A percentile compares a stretch with the other conserved stretches of the same genome.
phyloP scores from a whole-genome alignment of 176 grass and related monocot genomes.

The Dactylis glomerata region DNA sequence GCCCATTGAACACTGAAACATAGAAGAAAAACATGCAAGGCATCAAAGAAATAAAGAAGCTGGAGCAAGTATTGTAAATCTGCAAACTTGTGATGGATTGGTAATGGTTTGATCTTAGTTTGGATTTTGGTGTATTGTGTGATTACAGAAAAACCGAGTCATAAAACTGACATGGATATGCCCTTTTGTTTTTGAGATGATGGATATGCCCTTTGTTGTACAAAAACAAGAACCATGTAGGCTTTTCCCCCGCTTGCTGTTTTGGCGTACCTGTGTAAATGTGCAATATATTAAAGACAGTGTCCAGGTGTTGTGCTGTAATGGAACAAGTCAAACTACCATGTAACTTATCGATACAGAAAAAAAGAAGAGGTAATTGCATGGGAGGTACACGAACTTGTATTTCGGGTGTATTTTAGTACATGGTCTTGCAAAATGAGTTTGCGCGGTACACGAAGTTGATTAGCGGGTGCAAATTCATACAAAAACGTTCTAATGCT shows the following conservation, averaged over 20 bases:
- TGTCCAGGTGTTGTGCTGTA: background rate
- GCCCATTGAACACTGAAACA: conserved; percentile 8
- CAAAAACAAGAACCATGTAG: background rate
- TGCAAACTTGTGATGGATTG: background rate
- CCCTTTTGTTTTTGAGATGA: too few relatives aligned
- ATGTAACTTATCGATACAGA: too few relatives aligned
- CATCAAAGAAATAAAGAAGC: conserved; percentile 1
- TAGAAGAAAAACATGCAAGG: background rate
- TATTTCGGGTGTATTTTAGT: too few relatives aligned
- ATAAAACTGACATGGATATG: background rate
- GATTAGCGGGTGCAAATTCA: too few relatives aligned
- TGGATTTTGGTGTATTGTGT: background rate
- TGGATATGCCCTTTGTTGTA: background rate
- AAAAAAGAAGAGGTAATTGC: too few relatives aligned
- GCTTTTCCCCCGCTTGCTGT: background rate
- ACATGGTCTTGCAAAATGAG: too few relatives aligned
- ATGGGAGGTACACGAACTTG: too few relatives aligned
- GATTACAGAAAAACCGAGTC: background rate
- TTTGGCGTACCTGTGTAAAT: background rate
- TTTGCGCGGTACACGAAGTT: too few relatives aligned
- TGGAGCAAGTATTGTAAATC: background rate
- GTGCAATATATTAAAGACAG: background rate
- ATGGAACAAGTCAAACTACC: background rate
- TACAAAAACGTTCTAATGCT: too few relatives aligned
- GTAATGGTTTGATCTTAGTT: background rate